Evolutionary conservation across 2,329 filamentous ascomycete species (phyloP), one percentile per base, ranked within the genome.

Genomic region (Penicillium paneum): DNA sequence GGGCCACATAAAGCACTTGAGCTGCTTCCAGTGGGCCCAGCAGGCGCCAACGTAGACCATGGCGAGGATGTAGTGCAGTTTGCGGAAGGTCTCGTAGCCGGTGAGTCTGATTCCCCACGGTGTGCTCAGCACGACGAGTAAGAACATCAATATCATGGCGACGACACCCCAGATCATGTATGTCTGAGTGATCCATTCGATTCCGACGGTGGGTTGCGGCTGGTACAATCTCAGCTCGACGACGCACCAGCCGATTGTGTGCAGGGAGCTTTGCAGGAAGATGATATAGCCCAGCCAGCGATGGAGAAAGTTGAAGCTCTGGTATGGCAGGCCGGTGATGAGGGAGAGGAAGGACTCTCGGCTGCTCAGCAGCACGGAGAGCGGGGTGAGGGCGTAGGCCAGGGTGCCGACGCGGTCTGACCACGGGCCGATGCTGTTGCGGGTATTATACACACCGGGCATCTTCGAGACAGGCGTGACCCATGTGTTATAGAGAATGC

Each of bases 81-180:
- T 90, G 57, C 87, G 81, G 77, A 91, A 91, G 71, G 88, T 85
- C 64, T 91, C 89, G 69, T 92, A 90, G 3, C 89, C 89, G 0
- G 86, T 90, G 44, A 80, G 71, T 8, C 80, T 78, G 54, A 91
- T 87, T 0, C 79, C 85, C 67, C 77, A 79, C 12, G 78, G 76
- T 0, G 80, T 80, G 55, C 84, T 86, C 49, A 88, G 75, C 5
- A 84, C 65, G 54, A 85, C 81, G 1, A 91, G 71, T 13, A 88
- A 70, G 0, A 83, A 77, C 0, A 91, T 71, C 5, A 91, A 70
- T 5, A 81, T 75, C 74, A 89, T 83, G 8, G 88, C 88, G 2
- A 89, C 82, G 42, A 88, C 72, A 2, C 89, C 89, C 82, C 87
- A 91, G 56, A 90, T 79, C 52, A 89, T 87, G 70, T 91, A 92